Evolutionary conservation across 164 flowering plant genomes (phyloP).

Genomic region (Piper longum): DNA sequence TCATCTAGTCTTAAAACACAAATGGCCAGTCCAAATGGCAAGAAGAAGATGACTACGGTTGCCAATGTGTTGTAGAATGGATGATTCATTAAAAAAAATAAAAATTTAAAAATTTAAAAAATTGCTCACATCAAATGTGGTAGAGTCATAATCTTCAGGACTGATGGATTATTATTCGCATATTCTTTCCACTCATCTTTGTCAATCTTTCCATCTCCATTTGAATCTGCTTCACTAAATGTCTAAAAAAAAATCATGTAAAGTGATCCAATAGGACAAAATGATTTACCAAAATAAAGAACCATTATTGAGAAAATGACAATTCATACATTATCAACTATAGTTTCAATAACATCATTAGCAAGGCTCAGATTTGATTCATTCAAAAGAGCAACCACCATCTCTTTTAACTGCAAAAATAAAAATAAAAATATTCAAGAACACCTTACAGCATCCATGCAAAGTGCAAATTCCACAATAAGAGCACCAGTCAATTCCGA

Average conservation of each 20-base stretch:
- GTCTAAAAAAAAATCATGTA: constrained; percentile 19
- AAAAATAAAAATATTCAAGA: background rate
- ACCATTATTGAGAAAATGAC: background rate
- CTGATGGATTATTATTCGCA: constrained; percentile 43
- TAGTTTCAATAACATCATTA: constrained; percentile 51
- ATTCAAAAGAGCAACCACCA: constrained; percentile 68
- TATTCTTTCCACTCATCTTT: constrained; percentile 60
- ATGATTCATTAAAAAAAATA: too few relatives aligned
- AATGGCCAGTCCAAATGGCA: too few relatives aligned
- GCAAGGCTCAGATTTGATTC: constrained; percentile 64
- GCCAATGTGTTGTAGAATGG: too few relatives aligned
- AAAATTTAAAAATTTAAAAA: too few relatives aligned
- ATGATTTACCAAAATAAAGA: background rate
- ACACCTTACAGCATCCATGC: background rate
- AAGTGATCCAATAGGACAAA: background rate
- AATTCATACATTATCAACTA: constrained; percentile 39
- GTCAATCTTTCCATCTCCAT: constrained; percentile 69
- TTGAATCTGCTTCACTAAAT: constrained; percentile 45
- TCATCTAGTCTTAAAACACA: too few relatives aligned
- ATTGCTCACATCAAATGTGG: constrained; percentile 43
- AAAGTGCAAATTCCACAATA: background rate
- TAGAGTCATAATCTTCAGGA: constrained; percentile 72
- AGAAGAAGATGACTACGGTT: too few relatives aligned
- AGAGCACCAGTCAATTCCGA: background rate
- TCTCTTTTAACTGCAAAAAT: constrained; percentile 31